Conservation (phyloP, 2,329 filamentous ascomycete genomes). For the Geosmithia flava region DNA sequence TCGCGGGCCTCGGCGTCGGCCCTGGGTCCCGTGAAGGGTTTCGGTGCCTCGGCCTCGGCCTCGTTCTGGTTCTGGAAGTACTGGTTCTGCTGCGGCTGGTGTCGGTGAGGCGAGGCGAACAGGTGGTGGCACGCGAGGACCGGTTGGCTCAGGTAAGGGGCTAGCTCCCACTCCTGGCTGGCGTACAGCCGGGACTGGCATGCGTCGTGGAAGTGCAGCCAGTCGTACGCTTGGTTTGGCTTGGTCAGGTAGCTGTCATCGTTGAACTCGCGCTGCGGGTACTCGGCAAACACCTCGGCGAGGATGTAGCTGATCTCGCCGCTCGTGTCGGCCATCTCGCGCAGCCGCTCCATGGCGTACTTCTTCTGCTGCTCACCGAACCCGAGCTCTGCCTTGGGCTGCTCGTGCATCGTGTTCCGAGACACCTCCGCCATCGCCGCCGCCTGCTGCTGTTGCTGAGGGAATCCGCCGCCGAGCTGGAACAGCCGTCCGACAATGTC, state of each 20-base stretch:
- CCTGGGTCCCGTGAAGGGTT: slow-evolving; percentile 70
- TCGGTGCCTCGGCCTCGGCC: slow-evolving; percentile 30
- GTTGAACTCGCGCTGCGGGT: slow-evolving; percentile 79
- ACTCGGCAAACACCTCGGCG: slow-evolving; percentile 74
- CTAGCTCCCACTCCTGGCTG: slow-evolving; percentile 89
- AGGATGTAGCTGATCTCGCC: slow-evolving; percentile 70
- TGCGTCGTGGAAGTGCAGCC: slow-evolving; percentile 85
- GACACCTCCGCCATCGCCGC: slow-evolving; percentile 16
- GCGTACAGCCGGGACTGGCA: slow-evolving; percentile 68
- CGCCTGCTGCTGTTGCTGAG: slow-evolving; percentile 31
- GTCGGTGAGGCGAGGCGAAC: slow-evolving; percentile 62
- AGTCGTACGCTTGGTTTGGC: slow-evolving; percentile 79
- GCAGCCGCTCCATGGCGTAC: slow-evolving; percentile 56
- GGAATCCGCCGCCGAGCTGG: slow-evolving; percentile 67
- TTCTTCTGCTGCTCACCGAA: slow-evolving; percentile 65
- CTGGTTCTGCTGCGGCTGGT: slow-evolving; percentile 29
- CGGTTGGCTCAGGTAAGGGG: slow-evolving; percentile 75
- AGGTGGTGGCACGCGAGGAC: slow-evolving; percentile 83
- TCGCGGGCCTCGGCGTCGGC: slow-evolving; percentile 77
- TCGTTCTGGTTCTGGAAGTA: slow-evolving; percentile 30
- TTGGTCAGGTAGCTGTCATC: slow-evolving; percentile 88
- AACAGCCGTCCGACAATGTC: slow-evolving; percentile 73
- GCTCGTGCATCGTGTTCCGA: slow-evolving; percentile 31
- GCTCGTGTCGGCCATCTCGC: slow-evolving; percentile 67
- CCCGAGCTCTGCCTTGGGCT: slow-evolving; percentile 48